Base-by-base conservation (phyloP, 2,329 filamentous ascomycete genomes). In the Elsinoe batatas region DNA sequence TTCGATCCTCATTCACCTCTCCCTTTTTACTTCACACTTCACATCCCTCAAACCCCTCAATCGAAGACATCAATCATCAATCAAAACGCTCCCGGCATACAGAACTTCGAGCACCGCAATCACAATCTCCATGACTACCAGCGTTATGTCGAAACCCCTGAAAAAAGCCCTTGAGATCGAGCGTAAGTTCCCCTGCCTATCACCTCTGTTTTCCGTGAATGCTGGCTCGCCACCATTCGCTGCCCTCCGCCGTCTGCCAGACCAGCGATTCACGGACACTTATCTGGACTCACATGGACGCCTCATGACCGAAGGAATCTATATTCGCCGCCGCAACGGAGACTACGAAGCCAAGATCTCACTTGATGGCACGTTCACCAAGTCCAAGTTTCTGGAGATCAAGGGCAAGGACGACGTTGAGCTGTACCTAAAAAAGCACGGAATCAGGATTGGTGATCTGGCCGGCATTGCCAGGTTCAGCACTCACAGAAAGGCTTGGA, bases 91-190 rank as follows among this genome's bases (percentile, higher is more conserved):
- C 26, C 26, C 8, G 4, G 7, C 22, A 30, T 8, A 30, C 26
- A 3, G 26, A 30, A 30, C 3, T 5, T 8, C 26, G 26, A 2
- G 2, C 26, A 38, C 10, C 12, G 36, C 36, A n/a, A 26, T 12
- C 3, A 44, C n/a, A 15, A 44, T 2, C 18, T 22, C 12, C 18
- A 22, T 22, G 3, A 30, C 10, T 6, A 22, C 10, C 20, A 44
- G n/a, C 12, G 26, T 30, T 5, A 44, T 26, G 54, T 42, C 5
- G 54, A 53, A n/a, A 33, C 53, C 36, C 53, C 46, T 11, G 46
- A 15, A 35, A 33, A 32, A 51, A n/a, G 43, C 38, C 3, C 57
- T 61, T 37, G 59, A 62, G 54, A 56, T 61, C 57, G 60, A 63
- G 56, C 57, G 58, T 42, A 62, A 62, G 32, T 61, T 63, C 56